Evolutionary conservation across 495 filamentous ascomycete genomes (phyloP).

Genomic region (Podospora comata): DNA sequence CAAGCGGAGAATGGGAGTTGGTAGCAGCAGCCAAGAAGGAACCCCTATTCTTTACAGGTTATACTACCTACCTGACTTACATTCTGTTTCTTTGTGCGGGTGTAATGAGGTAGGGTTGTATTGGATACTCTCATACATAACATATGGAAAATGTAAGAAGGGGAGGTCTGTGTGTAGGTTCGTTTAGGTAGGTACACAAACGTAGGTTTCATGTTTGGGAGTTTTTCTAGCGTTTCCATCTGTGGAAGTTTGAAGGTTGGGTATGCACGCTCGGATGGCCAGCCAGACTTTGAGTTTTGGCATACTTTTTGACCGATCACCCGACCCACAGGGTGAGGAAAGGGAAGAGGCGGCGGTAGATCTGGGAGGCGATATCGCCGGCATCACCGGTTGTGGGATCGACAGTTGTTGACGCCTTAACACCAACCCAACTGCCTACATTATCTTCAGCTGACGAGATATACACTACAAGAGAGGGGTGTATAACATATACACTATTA

Average conservation of each 20-base stretch:
- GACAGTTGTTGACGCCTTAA: not conserved
- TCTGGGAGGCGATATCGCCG: not conserved
- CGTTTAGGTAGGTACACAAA: not conserved
- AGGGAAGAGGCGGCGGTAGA: not conserved
- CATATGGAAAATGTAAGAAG: not conserved
- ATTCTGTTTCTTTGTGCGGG: not conserved
- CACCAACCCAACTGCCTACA: not conserved
- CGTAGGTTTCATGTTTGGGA: not conserved
- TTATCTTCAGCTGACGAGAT: not conserved
- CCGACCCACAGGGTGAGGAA: too few species aligned
- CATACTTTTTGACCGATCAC: too few species aligned
- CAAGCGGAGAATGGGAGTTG: not conserved
- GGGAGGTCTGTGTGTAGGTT: not conserved
- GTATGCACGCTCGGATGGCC: not conserved
- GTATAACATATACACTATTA: not conserved
- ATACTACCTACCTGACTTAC: not conserved
- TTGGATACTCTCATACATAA: not conserved
- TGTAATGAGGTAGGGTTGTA: not conserved
- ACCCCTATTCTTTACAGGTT: not conserved
- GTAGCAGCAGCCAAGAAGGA: not conserved
- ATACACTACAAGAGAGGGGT: not conserved
- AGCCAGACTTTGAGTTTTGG: too few species aligned
- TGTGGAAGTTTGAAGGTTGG: not conserved
- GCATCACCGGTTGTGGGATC: not conserved
- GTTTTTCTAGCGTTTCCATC: not conserved